phyloP scores from a whole-genome alignment of 495 filamentous ascomycete genomes.

The Penicillium bovifimosum region DNA sequence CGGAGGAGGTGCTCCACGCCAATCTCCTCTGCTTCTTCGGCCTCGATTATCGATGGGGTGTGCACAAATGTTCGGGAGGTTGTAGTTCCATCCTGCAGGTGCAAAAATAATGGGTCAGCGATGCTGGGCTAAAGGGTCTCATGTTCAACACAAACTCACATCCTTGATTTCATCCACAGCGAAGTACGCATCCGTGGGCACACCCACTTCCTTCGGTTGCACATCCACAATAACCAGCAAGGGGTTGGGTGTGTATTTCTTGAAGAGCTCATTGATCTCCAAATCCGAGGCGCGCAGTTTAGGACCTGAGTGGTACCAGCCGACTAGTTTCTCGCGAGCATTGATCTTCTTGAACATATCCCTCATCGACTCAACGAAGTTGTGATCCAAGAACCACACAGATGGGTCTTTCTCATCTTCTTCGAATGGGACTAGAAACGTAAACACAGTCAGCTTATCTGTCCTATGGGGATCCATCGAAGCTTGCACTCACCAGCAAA shows the following conservation, averaged over 20 bases:
- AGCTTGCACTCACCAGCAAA: constrained; percentile 71
- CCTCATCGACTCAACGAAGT: constrained; percentile 99
- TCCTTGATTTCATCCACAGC: constrained; percentile 99
- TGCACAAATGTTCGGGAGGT: constrained; percentile 97
- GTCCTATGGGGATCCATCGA: constrained; percentile 2
- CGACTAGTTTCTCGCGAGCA: constrained; percentile 96
- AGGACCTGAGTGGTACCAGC: constrained; percentile 98
- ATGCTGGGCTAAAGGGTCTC: neutral
- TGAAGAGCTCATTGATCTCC: constrained; percentile 99
- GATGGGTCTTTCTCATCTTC: constrained; percentile 98
- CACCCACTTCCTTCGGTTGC: constrained; percentile 95
- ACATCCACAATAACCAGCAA: constrained; percentile 97
- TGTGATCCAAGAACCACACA: constrained; percentile 99
- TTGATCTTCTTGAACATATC: constrained; percentile 99
- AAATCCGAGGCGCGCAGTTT: constrained; percentile 96
- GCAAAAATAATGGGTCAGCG: constrained; percentile 6
- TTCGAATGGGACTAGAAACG: constrained; percentile 80
- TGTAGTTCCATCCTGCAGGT: constrained; percentile 82
- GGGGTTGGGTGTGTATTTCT: constrained; percentile 95
- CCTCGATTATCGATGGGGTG: constrained; percentile 98
- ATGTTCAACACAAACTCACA: constrained; percentile 50
- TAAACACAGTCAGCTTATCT: constrained; percentile 14
- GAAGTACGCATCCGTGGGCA: constrained; percentile 98
- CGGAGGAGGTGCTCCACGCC: constrained; percentile 96
- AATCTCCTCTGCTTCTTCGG: constrained; percentile 98